These are phyloP conservation scores for Tulasnella sp. DNA, from an alignment of 768 basidiomycete genomes.

Conservation along the genomic window DNA sequence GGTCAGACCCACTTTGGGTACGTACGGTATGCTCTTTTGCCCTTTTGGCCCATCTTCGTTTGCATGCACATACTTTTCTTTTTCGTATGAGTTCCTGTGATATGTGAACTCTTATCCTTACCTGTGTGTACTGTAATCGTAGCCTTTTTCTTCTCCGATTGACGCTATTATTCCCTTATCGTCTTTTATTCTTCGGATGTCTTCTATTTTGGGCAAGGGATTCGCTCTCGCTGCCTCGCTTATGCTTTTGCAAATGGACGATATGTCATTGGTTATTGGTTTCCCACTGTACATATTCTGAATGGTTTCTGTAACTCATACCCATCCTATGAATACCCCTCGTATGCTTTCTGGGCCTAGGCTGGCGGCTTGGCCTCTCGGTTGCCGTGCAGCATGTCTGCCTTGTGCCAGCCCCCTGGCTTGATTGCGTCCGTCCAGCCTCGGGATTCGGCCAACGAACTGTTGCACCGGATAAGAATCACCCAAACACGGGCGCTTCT, in stretches of 20 bases:
- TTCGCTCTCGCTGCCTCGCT: neutral
- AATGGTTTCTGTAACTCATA: conserved; percentile 1
- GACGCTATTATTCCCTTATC: neutral
- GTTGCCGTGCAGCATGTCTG: neutral
- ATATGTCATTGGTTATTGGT: neutral
- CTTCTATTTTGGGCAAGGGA: neutral
- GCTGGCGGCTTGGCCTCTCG: neutral
- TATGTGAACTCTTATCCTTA: neutral
- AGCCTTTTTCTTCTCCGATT: neutral
- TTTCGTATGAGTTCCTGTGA: neutral
- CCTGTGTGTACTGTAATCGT: neutral
- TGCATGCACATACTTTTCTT: conserved; percentile 6
- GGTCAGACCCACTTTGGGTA: neutral
- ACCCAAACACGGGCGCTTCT: neutral
- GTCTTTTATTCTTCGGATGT: conserved; percentile 5
- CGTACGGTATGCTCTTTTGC: neutral
- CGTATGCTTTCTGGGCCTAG: neutral
- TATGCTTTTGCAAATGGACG: neutral
- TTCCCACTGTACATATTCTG: neutral
- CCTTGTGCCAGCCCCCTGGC: neutral
- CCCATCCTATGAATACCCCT: neutral
- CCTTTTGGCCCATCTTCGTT: neutral
- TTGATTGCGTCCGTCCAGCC: neutral
- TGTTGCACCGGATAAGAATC: neutral
- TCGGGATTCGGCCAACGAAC: neutral